Percentiles rank a stretch among this genome's conserved stretches.
Conservation (phyloP, 2,329 filamentous ascomycete species). For the Calonectria naviculata region DNA sequence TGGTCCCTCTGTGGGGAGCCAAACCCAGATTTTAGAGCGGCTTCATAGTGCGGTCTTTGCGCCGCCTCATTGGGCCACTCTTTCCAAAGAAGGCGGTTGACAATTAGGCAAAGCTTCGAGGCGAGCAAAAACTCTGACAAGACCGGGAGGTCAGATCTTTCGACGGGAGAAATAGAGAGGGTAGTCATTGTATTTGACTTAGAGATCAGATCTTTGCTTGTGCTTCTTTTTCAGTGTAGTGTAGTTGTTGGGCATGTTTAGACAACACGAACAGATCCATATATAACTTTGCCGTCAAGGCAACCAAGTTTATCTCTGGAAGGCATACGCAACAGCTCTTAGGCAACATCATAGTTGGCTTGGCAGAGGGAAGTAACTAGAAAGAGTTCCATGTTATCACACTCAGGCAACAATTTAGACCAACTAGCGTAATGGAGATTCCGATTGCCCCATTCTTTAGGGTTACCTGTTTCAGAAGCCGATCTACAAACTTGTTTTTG, state of each 20-base stretch:
- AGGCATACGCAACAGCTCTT: background rate
- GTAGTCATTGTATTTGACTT: background rate
- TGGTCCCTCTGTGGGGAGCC: background rate
- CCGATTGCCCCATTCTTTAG: too few species aligned
- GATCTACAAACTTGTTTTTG: too few species aligned
- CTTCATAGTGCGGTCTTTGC: background rate
- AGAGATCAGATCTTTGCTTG: background rate
- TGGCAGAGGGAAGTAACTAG: too few species aligned
- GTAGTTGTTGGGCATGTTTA: too few species aligned
- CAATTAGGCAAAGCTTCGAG: conserved; percentile 13
- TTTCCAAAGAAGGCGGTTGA: conserved; percentile 18
- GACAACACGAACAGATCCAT: too few species aligned
- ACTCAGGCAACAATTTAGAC: too few species aligned
- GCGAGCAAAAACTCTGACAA: conserved; percentile 4
- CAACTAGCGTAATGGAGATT: too few species aligned
- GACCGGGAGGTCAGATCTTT: background rate
- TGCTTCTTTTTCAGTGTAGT: too few species aligned
- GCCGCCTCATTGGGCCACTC: conserved; percentile 19
- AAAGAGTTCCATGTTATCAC: too few species aligned
- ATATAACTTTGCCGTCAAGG: background rate
- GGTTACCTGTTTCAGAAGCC: too few species aligned
- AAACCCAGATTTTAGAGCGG: conserved; percentile 1
- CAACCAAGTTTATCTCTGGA: background rate
- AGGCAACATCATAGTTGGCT: background rate
- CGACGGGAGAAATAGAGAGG: conserved; percentile 3